Base-by-base conservation (phyloP, 1,139 yeast species). In the Williopsis jadinii region DNA sequence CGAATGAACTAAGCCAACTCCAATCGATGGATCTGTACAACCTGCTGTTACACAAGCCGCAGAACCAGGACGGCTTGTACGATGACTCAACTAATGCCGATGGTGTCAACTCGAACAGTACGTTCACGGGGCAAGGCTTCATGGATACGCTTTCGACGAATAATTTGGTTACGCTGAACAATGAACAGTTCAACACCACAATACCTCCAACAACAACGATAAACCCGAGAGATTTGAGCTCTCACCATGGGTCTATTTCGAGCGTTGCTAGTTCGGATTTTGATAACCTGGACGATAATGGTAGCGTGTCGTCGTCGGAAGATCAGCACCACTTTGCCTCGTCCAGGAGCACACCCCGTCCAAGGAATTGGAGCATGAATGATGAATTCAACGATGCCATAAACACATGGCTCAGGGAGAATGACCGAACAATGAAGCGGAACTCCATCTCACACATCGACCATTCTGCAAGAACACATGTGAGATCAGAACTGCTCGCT, bases 341-440 rank as follows among this genome's bases (percentile, higher is more conserved):
- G 10, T 15, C 37, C 14, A 36, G 36, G 11, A 28, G 12, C 12
- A 28, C 11, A 28, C 27, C 38, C 26, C 37, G 37, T 15, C 37
- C 37, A 15, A 34, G 35, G 12, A 49, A 43, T 27, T 52, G 56
- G 58, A 40, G 44, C 10, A 50, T 49, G 49, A 52, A 50, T 35
- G 53, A 49, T 19, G 56, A 52, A 26, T 43, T 53, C 11, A 46
- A 53, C 26, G 38, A 43, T 30, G 55, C 52, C 3, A 49, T 53
- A n/a, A 47, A 43, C 6, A 45, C 40, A 8, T 52, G 55, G 53
- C 40, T 50, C 13, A 41, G 38, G n/a, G 48, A 53, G 37, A 52
- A 45, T 30, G 52, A 53, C 10, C 28, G 29, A 14, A 15, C n/a
- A 10, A 19, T 12, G 27, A 35, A 35, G 26, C 24, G 37, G 14